These are phyloP conservation scores for Verticillium dahliae DNA, from an alignment of 2,329 filamentous ascomycete species.

Conservation along the genomic window DNA sequence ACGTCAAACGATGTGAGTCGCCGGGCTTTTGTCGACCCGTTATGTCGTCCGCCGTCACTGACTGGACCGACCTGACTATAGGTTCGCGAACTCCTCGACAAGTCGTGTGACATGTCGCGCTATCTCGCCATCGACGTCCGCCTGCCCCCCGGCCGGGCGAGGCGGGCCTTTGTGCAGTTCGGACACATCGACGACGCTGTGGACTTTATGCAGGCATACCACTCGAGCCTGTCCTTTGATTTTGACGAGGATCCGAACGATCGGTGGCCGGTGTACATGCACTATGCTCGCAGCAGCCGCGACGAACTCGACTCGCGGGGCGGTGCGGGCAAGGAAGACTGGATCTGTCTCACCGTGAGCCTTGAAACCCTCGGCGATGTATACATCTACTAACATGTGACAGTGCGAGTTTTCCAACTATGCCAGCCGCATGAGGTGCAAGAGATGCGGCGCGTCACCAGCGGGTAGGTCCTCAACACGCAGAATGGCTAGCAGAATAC, in stretches of 20 bases:
- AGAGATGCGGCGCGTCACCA: slow-evolving; percentile 23
- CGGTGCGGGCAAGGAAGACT: slow-evolving; percentile 19
- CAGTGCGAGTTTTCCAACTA: slow-evolving; percentile 33
- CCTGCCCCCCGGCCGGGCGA: slow-evolving; percentile 20
- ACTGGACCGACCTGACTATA: slow-evolving; percentile 5
- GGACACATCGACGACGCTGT: slow-evolving; percentile 30
- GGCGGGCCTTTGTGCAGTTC: slow-evolving; percentile 36
- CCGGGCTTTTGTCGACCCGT: background rate
- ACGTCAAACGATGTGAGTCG: slow-evolving; percentile 44
- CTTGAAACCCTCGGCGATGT: no score
- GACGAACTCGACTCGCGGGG: slow-evolving; percentile 30
- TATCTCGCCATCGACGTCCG: slow-evolving; percentile 31
- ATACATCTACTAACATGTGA: background rate
- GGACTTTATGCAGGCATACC: slow-evolving; percentile 34
- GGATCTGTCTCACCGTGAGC: slow-evolving; percentile 1
- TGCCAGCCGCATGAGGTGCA: slow-evolving; percentile 28
- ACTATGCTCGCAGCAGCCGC: slow-evolving; percentile 32
- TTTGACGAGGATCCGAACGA: slow-evolving; percentile 33
- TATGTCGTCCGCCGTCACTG: background rate
- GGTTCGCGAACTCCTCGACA: slow-evolving; percentile 29
- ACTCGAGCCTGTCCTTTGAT: slow-evolving; percentile 29
- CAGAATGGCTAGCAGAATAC: background rate
- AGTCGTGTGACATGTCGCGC: slow-evolving; percentile 25
- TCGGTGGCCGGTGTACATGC: slow-evolving; percentile 28
- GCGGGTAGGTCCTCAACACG: slow-evolving; percentile 1